Percentiles rank a stretch among this genome's conserved stretches.
Conservation (phyloP, 495 filamentous ascomycete species). For the Mytilinidion resinicola region DNA sequence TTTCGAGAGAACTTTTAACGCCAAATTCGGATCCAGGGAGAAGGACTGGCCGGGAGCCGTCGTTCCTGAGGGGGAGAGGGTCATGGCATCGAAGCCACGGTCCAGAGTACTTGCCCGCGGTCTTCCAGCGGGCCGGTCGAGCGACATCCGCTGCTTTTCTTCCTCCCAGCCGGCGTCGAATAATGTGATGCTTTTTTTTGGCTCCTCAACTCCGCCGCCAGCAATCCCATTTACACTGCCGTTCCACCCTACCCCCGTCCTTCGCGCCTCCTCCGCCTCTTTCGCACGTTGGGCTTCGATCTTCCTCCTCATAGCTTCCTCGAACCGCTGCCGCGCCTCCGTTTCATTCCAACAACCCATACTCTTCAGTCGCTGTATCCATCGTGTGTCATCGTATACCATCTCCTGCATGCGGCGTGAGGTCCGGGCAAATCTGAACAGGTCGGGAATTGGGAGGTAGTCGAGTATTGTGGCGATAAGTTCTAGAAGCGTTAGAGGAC, state of each 20-base stretch:
- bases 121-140: constrained; percentile 18
- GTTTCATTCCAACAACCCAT: constrained; percentile 92
- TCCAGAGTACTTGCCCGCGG: constrained; percentile 34
- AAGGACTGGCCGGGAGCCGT: constrained; percentile 1
- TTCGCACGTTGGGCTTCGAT: constrained; percentile 53
- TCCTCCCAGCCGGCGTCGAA: constrained; percentile 66
- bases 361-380: constrained; percentile 72
- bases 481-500: constrained; percentile 48
- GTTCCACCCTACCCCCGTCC: constrained; percentile 36
- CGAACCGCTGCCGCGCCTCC: constrained; percentile 73
- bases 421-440: constrained; percentile 77
- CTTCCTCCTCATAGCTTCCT: constrained; percentile 63
- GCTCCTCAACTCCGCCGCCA: constrained; percentile 21
- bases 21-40: constrained; percentile 46
- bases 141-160: constrained; percentile 34
- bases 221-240: constrained; percentile 32
- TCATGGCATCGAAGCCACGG: constrained; percentile 65
- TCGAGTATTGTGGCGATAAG: constrained; percentile 85
- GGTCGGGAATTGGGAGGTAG: constrained; percentile 75
- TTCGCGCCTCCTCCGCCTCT: constrained; percentile 44
- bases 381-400: constrained; percentile 97
- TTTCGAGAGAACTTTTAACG: constrained; percentile 60
- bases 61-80: constrained; percentile 34
- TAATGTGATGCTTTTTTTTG: constrained; percentile 46
- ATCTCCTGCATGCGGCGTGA: constrained; percentile 91